A percentile compares a stretch with the other conserved stretches of the same genome.
Evolutionary conservation across 495 filamentous ascomycete species (phyloP).

Genomic region (Saxophila tyrrhenica): DNA sequence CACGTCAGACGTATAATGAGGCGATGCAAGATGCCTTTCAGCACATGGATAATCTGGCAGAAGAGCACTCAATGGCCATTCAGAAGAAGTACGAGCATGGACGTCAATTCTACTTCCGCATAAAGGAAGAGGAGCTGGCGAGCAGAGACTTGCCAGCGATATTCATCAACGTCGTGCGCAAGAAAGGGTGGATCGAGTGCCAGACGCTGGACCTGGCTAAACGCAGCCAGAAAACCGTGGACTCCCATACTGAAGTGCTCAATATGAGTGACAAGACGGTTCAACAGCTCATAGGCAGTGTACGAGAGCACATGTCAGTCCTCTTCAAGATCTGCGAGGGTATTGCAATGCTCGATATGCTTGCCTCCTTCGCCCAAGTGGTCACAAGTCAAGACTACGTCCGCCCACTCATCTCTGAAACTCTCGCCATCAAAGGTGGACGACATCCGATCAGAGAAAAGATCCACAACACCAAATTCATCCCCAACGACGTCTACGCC

Average conservation of each 20-base stretch:
- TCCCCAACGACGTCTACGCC: slow-evolving; percentile 85
- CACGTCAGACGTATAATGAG: slow-evolving; percentile 77
- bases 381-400: slow-evolving; percentile 70
- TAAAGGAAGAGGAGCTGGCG: slow-evolving; percentile 53
- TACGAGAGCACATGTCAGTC: slow-evolving; percentile 53
- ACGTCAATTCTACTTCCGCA: slow-evolving; percentile 70
- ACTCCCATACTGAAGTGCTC: slow-evolving; percentile 71
- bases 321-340: slow-evolving; percentile 74
- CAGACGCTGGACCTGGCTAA: slow-evolving; percentile 77
- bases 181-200: slow-evolving; percentile 66
- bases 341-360: slow-evolving; percentile 86
- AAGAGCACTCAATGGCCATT: slow-evolving; percentile 45
- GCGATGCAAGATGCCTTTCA: slow-evolving; percentile 63
- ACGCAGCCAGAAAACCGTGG: slow-evolving; percentile 36
- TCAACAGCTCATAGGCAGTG: slow-evolving; percentile 52
- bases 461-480: slow-evolving; percentile 51
- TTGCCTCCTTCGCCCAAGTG: slow-evolving; percentile 65
- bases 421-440: slow-evolving; percentile 65
- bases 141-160: slow-evolving; percentile 50
- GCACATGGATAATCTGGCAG: slow-evolving; percentile 54
- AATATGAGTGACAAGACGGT: slow-evolving; percentile 64
- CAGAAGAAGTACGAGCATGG: slow-evolving; percentile 66
- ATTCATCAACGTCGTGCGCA: slow-evolving; percentile 66
- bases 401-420: slow-evolving; percentile 62
- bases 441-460: slow-evolving; percentile 79